Evolutionary conservation across 345 rosid genomes (phyloP), one percentile per base, ranked within the genome.

Genomic region (Hevea brasiliensis): DNA sequence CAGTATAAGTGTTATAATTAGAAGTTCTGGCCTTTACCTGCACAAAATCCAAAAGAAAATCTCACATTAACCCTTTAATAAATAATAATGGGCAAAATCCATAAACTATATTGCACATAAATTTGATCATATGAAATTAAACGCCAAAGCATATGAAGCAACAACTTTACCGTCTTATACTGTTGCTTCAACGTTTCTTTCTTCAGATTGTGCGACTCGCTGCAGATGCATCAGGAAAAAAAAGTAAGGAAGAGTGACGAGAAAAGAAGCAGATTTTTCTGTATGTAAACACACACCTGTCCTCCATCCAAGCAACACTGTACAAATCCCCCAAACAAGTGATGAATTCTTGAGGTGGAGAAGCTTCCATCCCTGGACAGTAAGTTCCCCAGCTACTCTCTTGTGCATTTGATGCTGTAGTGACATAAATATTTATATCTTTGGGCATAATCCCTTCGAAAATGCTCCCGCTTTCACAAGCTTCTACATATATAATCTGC

Each of bases 221-320:
- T 95, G 82, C 84, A 80, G 10, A 68, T 32, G 2, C 37, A 32
- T 32, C 37, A 32, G 37, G 37, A 32, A 57, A 18, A 6, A 50
- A 50, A 14, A 50, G 13, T 17, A 13, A 50, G n/a, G 6, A 2
- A 17, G 20, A 11, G 13, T 50, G 4, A 2, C 13, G 13, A 15
- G 54, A 17, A 14, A 15, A 50, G 54, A 14, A 50, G 54, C 1
- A 7, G 20, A 48, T 50, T 50, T 50, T 50, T 0, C 37, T 50
- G 54, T 3, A 18, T 50, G 0, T 13, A 10, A 37, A 11, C 29
- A 14, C 12, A 26, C 60, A 87, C 99, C 99, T 95, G 72, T 95
- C 98, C 57, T 95, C 99, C 96, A 95, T 86, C 99, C 99, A 95
- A 27, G 99, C 88, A 50, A 95, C 85, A 44, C 99, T 95, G 73